Base-by-base conservation (phyloP, 2,329 filamentous ascomycete genomes). In the Sarocladiaceae sp. region DNA sequence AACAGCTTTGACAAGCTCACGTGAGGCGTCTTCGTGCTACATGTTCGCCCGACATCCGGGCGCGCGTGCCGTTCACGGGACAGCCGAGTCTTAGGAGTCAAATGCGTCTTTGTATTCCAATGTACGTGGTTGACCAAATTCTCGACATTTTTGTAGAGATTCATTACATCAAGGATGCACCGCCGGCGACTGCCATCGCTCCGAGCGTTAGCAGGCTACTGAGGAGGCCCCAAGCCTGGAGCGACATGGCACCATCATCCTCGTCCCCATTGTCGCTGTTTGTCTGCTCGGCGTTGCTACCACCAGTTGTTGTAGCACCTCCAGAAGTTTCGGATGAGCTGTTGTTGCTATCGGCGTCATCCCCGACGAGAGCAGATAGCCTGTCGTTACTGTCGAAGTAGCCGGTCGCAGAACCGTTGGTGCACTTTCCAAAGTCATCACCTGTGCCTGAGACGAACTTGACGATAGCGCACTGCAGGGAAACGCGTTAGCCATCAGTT, bases 401-500 rank as follows among this genome's bases (percentile, higher is more conserved):
- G 25, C 55, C 64, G 28, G 58, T 64, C 50, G 68, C 54, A 8
- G 65, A 67, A 15, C 64, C 61, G 61, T 73, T 73, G 22, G 57
- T 65, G 64, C 70, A 73, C 3, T 61, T 55, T 50, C 56, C 60
- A 22, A 66, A 64, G 11, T 63, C 54, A 17, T 64, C 58, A 33
- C 59, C 62, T n/a, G 63, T 57, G 54, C 71, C 71, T n/a, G 62
- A 60, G 56, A 84, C 77, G 58, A 83, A 83, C 56, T 76, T 77
- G 57, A 82, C 77, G 29, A 72, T 78, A 66, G 60, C 80, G 83
- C 80, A 83, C 79, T 83, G 50, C 3, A 6, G 28, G n/a, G 25
- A 18, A 7, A 6, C 12, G 56, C 52, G 57, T 51, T 47, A 53
- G 47, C 48, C 10, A 8, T 13, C 36, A 10, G 36, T n/a, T n/a